Evolutionary conservation across 345 rosid species (phyloP).

Genomic region (Erucastrum elatum): DNA sequence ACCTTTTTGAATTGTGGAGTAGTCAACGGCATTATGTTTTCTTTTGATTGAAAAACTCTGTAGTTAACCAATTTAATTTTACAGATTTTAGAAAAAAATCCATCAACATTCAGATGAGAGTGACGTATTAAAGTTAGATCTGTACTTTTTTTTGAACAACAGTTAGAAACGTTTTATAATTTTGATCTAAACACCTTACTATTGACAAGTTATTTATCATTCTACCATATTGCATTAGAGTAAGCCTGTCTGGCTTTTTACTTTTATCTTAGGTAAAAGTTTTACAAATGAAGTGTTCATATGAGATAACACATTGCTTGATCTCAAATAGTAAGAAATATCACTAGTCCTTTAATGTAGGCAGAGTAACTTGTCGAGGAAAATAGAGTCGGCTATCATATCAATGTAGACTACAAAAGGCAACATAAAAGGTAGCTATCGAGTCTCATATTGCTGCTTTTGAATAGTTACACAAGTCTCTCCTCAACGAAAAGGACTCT

Average conservation of each 20-base stretch:
- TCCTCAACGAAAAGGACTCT: not conserved
- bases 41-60: not conserved
- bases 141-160: too few species aligned
- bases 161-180: not conserved
- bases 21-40: not conserved
- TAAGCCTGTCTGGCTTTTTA: not conserved
- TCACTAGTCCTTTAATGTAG: not conserved
- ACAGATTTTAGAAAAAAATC: not conserved
- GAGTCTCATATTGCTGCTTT: not conserved
- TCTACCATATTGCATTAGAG: not conserved
- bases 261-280: not conserved
- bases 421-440: not conserved
- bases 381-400: not conserved
- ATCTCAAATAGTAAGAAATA: too few species aligned
- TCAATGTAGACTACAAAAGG: not conserved
- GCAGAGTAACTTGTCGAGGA: not conserved
- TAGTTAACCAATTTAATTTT: not conserved
- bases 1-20: not conserved
- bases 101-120: not conserved
- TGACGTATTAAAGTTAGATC: not conserved
- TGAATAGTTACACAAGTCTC: not conserved
- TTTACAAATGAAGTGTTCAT: not conserved
- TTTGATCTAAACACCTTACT: not conserved
- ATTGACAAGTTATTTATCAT: not conserved
- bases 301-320: too few species aligned